Percentiles rank a stretch among this genome's conserved stretches.
These are phyloP conservation scores for Oidium heveae DNA, from an alignment of 2,329 filamentous ascomycete species.

Conservation along the genomic window DNA sequence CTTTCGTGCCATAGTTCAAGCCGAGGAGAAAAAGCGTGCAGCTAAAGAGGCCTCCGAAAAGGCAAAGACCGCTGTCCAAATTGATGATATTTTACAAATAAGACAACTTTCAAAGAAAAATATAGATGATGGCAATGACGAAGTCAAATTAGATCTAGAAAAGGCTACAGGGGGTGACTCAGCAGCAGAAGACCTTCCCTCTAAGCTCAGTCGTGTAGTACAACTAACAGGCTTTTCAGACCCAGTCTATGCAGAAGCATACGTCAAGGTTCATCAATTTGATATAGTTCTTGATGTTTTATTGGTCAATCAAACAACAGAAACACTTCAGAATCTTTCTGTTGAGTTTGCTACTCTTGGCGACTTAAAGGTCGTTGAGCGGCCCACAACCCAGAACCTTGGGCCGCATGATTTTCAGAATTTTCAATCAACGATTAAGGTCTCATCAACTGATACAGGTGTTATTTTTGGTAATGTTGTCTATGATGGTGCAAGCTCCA, in stretches of 20 bases:
- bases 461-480: conserved; percentile 98
- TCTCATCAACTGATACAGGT: conserved; percentile 89
- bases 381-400: conserved; percentile 86
- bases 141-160: conserved; percentile 74
- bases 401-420: conserved; percentile 93
- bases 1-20: conserved; percentile 90
- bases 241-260: conserved; percentile 94
- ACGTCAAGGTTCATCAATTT: conserved; percentile 96
- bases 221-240: conserved; percentile 97
- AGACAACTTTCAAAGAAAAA: conserved; percentile 87
- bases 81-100: conserved; percentile 85
- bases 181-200: conserved; percentile 61
- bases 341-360: conserved; percentile 97
- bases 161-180: conserved; percentile 82
- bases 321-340: conserved; percentile 87
- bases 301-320: conserved; percentile 87
- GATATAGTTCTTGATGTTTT: conserved; percentile 94
- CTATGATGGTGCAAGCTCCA: conserved; percentile 79
- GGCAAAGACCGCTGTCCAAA: conserved; percentile 79
- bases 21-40: conserved; percentile 93
- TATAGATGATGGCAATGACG: conserved; percentile 52
- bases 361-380: conserved; percentile 91
- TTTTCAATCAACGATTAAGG: conserved; percentile 95
- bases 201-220: conserved; percentile 86
- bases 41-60: conserved; percentile 81